phyloP scores from a whole-genome alignment of 805 yeast genomes.

The Groenewaldozyma salmanticensis region DNA sequence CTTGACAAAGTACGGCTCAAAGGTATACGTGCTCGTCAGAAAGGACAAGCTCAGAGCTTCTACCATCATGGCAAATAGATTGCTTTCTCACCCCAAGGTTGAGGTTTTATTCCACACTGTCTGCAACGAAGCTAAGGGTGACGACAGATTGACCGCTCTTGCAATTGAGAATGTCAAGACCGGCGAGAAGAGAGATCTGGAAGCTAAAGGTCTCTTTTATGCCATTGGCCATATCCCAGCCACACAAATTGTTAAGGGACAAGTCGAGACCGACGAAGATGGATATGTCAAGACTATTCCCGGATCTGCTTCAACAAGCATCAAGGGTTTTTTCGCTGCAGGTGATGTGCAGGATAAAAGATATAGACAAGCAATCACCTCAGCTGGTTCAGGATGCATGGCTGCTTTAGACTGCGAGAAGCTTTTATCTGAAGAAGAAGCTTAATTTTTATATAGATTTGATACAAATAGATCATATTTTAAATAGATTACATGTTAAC shows the following conservation, averaged over 20 bases:
- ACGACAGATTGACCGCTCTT: conserved; percentile 70
- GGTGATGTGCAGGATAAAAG: conserved; percentile 97
- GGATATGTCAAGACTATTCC: conserved; percentile 88
- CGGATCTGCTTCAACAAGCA: conserved; percentile 78
- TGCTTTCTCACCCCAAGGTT: conserved; percentile 69
- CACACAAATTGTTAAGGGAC: conserved; percentile 66
- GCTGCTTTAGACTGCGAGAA: conserved; percentile 95
- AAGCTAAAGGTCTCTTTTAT: conserved; percentile 87
- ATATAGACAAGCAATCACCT: conserved; percentile 97
- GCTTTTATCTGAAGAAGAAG: conserved; percentile 48
- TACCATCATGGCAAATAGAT: conserved; percentile 94
- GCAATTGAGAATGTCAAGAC: conserved; percentile 63
- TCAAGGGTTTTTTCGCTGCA: conserved; percentile 92
- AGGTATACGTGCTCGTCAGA: conserved; percentile 88
- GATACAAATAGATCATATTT: neutral
- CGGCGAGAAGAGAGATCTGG: conserved; percentile 55
- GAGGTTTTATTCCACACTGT: conserved; percentile 85
- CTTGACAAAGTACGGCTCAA: conserved; percentile 94
- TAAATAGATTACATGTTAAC: no score
- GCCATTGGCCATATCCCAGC: conserved; percentile 98
- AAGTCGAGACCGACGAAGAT: conserved; percentile 71
- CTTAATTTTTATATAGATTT: neutral
- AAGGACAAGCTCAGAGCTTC: conserved; percentile 93
- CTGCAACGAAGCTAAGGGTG: conserved; percentile 84
- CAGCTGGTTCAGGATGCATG: conserved; percentile 99